Evolutionary conservation across 768 basidiomycete genomes (phyloP).

Genomic region (Rhizopogon sp.): DNA sequence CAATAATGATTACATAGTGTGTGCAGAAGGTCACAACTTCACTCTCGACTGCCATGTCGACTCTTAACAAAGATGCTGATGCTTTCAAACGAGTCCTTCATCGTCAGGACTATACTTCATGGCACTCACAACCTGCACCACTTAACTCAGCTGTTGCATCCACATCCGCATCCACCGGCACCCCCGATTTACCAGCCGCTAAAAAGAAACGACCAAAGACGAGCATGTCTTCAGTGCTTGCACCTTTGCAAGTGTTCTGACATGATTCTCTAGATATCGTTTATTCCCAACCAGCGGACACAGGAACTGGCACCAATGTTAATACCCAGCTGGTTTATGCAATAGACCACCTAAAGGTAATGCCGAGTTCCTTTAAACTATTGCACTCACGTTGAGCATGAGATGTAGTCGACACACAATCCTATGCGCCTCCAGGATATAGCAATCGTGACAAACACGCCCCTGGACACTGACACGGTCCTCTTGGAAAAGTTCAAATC

Average conservation of each 20-base stretch:
- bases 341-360: constrained; percentile 75
- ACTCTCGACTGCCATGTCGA: constrained; percentile 44
- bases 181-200: not conserved
- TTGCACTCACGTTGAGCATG: constrained; percentile 8
- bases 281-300: constrained; percentile 86
- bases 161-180: constrained; percentile 32
- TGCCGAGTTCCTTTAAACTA: constrained; percentile 8
- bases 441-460: constrained; percentile 74
- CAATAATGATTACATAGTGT: not conserved
- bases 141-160: constrained; percentile 26
- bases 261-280: constrained; percentile 51
- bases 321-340: constrained; percentile 87
- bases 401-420: constrained; percentile 52
- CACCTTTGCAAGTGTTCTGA: constrained; percentile 4
- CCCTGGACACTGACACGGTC: constrained; percentile 63
- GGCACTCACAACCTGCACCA: constrained; percentile 63
- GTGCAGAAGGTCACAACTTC: not conserved
- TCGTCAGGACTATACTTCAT: constrained; percentile 65
- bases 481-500: constrained; percentile 77
- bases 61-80: constrained; percentile 64
- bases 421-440: constrained; percentile 89
- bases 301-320: constrained; percentile 72
- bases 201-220: constrained; percentile 60
- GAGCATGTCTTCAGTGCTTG: constrained; percentile 36
- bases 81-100: constrained; percentile 63